Conservation (phyloP, 495 filamentous ascomycete species). For the Podospora conica region DNA sequence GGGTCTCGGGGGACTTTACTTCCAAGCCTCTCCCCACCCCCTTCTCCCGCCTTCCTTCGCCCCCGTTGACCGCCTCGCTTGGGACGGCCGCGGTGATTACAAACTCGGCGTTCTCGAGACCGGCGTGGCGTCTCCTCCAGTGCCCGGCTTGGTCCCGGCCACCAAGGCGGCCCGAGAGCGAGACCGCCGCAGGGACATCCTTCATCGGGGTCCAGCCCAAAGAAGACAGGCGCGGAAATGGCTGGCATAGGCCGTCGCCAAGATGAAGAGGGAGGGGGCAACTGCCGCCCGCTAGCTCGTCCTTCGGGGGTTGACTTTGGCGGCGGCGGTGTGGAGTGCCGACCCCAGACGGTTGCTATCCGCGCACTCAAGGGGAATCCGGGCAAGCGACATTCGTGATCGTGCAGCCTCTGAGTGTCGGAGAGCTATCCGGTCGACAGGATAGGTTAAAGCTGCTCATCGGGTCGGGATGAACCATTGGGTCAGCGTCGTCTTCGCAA, state of each 20-base stretch:
- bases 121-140: neutral
- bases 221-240: neutral
- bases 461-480: neutral
- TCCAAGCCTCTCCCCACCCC: too few species aligned
- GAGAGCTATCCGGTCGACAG: neutral
- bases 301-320: neutral
- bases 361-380: neutral
- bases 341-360: neutral
- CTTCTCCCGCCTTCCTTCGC: too few species aligned
- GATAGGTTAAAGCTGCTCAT: neutral
- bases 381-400: neutral
- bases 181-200: neutral
- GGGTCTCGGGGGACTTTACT: neutral
- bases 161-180: neutral
- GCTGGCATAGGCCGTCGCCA: neutral
- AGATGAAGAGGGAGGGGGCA: neutral
- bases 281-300: neutral
- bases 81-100: neutral
- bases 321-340: neutral
- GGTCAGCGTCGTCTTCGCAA: neutral
- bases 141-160: neutral
- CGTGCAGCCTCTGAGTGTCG: neutral
- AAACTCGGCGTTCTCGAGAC: neutral
- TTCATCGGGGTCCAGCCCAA: neutral
- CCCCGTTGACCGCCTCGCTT: neutral